A percentile compares a stretch with the other conserved stretches of the same genome.
phyloP scores from a whole-genome alignment of 1,139 yeast species.

The Candida tetrigidarum region DNA sequence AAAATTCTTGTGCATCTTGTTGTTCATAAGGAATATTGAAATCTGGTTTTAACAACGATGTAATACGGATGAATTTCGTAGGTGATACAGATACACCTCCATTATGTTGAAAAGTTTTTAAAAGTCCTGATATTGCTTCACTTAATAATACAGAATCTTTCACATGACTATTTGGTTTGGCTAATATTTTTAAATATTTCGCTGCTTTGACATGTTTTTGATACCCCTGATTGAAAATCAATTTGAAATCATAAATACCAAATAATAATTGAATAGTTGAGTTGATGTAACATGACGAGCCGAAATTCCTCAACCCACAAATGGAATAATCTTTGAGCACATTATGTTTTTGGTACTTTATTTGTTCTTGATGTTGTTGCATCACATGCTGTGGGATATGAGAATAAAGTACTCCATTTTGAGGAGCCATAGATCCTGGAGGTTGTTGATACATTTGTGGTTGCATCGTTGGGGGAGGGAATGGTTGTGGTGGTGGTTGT shows the following conservation, averaged over 20 bases:
- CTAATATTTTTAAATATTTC: constrained; percentile 25
- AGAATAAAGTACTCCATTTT: constrained; percentile 3
- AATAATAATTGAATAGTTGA: constrained; percentile 69
- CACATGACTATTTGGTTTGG: constrained; percentile 25
- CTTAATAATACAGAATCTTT: constrained; percentile 44
- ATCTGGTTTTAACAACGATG: constrained; percentile 62
- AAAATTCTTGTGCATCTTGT: constrained; percentile 79
- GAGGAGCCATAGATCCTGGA: background rate
- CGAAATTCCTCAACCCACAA: constrained; percentile 71
- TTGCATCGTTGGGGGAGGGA: no score
- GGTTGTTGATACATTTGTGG: no score
- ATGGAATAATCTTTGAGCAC: constrained; percentile 50
- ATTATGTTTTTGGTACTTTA: constrained; percentile 30
- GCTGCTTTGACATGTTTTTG: constrained; percentile 44
- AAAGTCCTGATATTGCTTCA: constrained; percentile 48
- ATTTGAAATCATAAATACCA: constrained; percentile 51
- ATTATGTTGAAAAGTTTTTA: constrained; percentile 50
- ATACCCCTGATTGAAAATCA: constrained; percentile 46
- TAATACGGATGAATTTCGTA: constrained; percentile 58
- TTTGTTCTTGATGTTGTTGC: constrained; percentile 20
- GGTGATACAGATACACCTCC: constrained; percentile 71
- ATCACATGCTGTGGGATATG: constrained; percentile 21
- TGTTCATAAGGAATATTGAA: constrained; percentile 71
- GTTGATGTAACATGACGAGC: constrained; percentile 76
- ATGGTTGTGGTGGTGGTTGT: no score